A percentile compares a stretch with the other conserved stretches of the same genome.
Conservation (phyloP, 2,329 filamentous ascomycete genomes). For the Pochonia chlamydosporia region DNA sequence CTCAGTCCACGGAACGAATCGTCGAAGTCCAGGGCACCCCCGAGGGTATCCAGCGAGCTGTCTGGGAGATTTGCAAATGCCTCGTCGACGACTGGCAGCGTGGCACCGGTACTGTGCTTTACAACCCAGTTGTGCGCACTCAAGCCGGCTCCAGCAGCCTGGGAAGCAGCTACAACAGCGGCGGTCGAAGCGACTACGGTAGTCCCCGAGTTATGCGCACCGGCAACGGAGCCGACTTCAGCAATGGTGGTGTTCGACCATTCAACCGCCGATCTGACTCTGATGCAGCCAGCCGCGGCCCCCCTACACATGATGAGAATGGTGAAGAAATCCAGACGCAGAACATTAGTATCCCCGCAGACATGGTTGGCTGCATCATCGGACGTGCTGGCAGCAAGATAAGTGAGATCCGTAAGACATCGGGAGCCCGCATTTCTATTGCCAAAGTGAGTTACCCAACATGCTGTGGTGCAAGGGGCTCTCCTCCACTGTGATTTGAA, state of each 20-base stretch:
- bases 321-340: conserved; percentile 97
- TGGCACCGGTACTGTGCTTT: conserved; percentile 92
- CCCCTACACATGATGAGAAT: conserved; percentile 87
- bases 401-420: conserved; percentile 95
- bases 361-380: conserved; percentile 99
- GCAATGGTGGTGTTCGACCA: conserved; percentile 61
- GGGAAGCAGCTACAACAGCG: conserved; percentile 27
- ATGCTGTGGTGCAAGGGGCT: background rate
- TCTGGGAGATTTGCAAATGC: conserved; percentile 99
- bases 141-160: conserved; percentile 52
- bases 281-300: conserved; percentile 72
- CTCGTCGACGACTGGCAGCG: conserved; percentile 97
- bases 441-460: conserved; percentile 59
- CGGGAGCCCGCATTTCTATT: conserved; percentile 94
- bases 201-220: conserved; percentile 82
- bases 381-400: conserved; percentile 94
- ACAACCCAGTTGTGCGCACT: conserved; percentile 92
- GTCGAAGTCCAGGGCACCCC: conserved; percentile 95
- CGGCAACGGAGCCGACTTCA: conserved; percentile 96
- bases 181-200: conserved; percentile 46
- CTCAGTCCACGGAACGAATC: conserved; percentile 95
- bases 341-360: conserved; percentile 98
- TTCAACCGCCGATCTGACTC: conserved; percentile 79
- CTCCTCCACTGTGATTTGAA: background rate
- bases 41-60: conserved; percentile 88